Conservation (phyloP, 495 filamentous ascomycete genomes). For the Aspergillus asperescens region DNA sequence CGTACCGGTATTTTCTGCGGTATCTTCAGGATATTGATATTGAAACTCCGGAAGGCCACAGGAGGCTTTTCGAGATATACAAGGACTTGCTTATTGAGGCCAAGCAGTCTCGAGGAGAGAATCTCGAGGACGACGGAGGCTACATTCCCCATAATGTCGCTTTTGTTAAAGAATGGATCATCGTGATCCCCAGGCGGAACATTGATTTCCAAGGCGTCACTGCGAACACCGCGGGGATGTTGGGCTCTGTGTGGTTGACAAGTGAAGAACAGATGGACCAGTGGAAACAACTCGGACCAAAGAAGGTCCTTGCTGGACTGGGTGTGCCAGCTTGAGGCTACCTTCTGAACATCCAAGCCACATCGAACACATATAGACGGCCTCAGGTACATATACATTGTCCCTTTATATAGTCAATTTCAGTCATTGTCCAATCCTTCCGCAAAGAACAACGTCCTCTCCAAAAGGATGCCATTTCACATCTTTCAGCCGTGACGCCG, state of each 20-base stretch:
- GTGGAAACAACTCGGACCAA: conserved; percentile 28
- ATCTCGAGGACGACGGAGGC: not conserved
- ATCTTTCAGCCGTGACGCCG: conserved; percentile 55
- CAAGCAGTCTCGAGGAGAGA: conserved; percentile 12
- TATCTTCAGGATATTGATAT: not conserved
- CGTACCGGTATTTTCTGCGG: conserved; percentile 1
- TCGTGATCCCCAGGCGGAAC: conserved; percentile 33
- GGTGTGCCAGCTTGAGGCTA: conserved; percentile 13
- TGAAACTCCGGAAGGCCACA: not conserved
- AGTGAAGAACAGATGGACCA: conserved; percentile 25
- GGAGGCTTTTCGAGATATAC: conserved; percentile 20
- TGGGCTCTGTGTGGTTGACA: conserved; percentile 35
- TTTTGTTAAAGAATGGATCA: conserved; percentile 33
- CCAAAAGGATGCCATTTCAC: conserved; percentile 73
- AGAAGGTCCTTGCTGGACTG: conserved; percentile 19
- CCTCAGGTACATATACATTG: not conserved
- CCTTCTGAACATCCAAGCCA: not conserved
- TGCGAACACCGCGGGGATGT: conserved; percentile 36
- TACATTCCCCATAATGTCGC: conserved; percentile 39
- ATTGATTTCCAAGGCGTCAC: conserved; percentile 21
- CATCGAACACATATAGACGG: not conserved
- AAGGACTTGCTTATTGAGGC: conserved; percentile 21
- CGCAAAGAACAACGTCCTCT: conserved; percentile 73
- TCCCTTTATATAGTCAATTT: not conserved
- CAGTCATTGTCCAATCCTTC: conserved; percentile 33